Conservation (phyloP, 2,329 filamentous ascomycete genomes). For the Colletotrichum truncatum region DNA sequence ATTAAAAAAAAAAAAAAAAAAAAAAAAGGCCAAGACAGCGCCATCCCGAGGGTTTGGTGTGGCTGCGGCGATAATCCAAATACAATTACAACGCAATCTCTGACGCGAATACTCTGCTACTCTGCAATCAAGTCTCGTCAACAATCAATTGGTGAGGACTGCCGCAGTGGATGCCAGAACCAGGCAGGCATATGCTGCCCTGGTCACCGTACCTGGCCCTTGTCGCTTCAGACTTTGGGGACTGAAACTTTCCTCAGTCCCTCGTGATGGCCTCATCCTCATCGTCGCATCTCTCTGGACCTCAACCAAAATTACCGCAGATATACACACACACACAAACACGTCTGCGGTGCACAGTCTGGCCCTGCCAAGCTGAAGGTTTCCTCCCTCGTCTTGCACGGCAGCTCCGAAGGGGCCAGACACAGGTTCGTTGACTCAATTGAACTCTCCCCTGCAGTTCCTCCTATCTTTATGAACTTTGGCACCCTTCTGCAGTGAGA, state of each 20-base stretch:
- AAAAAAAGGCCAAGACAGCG: slow-evolving; percentile 7
- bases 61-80: not conserved
- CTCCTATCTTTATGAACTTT: not conserved
- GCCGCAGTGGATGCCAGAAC: not conserved
- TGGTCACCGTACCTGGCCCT: not conserved
- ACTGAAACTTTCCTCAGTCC: slow-evolving; percentile 27
- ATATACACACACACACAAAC: not conserved
- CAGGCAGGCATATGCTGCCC: slow-evolving; percentile 11
- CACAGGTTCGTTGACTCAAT: not conserved
- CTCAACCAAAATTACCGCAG: slow-evolving; percentile 7
- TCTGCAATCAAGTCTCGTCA: not conserved
- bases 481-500: not conserved
- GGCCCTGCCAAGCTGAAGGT: not conserved
- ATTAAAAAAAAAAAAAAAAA: not conserved
- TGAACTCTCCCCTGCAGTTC: not conserved
- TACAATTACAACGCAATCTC: slow-evolving; percentile 1
- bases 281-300: slow-evolving; percentile 20
- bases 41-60: slow-evolving; percentile 1
- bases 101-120: not conserved
- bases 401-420: not conserved
- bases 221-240: slow-evolving; percentile 22
- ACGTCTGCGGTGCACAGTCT: not conserved
- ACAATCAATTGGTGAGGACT: not conserved
- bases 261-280: slow-evolving; percentile 28
- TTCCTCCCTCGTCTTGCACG: not conserved